phyloP scores from a whole-genome alignment of 1,139 yeast species.

The Diutina catenulata region DNA sequence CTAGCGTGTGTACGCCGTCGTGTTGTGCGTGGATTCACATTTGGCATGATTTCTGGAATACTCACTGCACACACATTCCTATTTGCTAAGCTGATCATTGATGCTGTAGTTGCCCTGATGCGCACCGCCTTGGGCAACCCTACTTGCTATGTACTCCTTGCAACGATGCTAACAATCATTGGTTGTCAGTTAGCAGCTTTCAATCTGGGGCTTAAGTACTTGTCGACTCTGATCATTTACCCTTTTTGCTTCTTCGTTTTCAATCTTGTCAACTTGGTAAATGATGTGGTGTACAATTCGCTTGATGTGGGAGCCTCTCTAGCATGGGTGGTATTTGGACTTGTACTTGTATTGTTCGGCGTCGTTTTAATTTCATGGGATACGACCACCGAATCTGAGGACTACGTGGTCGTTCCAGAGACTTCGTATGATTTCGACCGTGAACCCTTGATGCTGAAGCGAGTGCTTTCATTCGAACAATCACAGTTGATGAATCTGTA shows the following conservation, averaged over 20 bases:
- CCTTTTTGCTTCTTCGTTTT: conserved; percentile 81
- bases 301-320: conserved; percentile 23
- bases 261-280: conserved; percentile 61
- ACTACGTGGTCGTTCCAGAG: too few relatives aligned
- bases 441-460: neutral
- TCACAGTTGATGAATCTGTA: conserved; percentile 5
- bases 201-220: conserved; percentile 59
- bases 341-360: conserved; percentile 42
- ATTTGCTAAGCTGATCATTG: conserved; percentile 76
- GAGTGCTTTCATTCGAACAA: conserved; percentile 4
- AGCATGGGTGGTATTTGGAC: conserved; percentile 37
- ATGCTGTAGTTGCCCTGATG: conserved; percentile 32
- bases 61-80: conserved; percentile 78
- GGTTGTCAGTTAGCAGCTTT: conserved; percentile 62
- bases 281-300: conserved; percentile 51
- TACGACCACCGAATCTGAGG: neutral
- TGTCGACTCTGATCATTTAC: conserved; percentile 69
- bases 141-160: conserved; percentile 37
- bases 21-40: conserved; percentile 37
- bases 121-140: conserved; percentile 27
- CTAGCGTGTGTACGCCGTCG: neutral
- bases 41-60: conserved; percentile 66
- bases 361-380: conserved; percentile 38
- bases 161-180: conserved; percentile 55
- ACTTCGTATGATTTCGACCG: neutral